Conservation (phyloP, 2,329 filamentous ascomycete species). For the Paecilomyces niveus region DNA sequence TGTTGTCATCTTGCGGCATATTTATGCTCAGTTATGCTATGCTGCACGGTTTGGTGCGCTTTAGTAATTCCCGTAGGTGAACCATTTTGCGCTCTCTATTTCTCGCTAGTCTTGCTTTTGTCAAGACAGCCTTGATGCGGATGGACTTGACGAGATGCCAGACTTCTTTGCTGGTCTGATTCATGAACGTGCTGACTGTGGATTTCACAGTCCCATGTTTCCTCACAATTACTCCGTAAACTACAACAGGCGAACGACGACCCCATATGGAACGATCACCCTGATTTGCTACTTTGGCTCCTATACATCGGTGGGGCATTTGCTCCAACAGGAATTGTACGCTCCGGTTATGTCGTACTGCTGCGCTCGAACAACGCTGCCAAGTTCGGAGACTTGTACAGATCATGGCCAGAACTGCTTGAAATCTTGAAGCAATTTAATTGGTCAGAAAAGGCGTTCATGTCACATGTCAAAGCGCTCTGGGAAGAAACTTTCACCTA, state of each 20-base stretch:
- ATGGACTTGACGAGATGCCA: no score
- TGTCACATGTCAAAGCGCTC: conserved; percentile 20
- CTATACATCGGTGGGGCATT: conserved; percentile 34
- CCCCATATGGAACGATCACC: conserved; percentile 23
- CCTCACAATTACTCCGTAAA: conserved; percentile 24
- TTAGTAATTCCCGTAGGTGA: conserved; percentile 35
- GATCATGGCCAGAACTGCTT: conserved; percentile 26
- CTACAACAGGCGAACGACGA: conserved; percentile 22
- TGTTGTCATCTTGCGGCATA: conserved; percentile 37
- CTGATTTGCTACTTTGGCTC: conserved; percentile 31
- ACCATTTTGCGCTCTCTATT: no score
- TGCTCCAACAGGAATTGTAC: conserved; percentile 19
- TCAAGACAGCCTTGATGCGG: no score
- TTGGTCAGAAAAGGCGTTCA: conserved; percentile 36
- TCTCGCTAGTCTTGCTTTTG: no score
- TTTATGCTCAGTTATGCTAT: conserved; percentile 33
- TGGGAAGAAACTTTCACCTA: conserved; percentile 17
- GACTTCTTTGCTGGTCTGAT: no score
- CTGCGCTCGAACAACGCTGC: conserved; percentile 7
- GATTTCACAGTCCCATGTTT: conserved; percentile 3
- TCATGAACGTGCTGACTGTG: no score
- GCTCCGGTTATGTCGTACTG: conserved; percentile 21
- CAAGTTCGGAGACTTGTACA: conserved; percentile 12
- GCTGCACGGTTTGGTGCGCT: conserved; percentile 36
- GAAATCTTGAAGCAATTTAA: conserved; percentile 28